A percentile compares a stretch with the other conserved stretches of the same genome.
Conservation (phyloP, 2,329 filamentous ascomycete species). For the Sporothrix sp. region DNA sequence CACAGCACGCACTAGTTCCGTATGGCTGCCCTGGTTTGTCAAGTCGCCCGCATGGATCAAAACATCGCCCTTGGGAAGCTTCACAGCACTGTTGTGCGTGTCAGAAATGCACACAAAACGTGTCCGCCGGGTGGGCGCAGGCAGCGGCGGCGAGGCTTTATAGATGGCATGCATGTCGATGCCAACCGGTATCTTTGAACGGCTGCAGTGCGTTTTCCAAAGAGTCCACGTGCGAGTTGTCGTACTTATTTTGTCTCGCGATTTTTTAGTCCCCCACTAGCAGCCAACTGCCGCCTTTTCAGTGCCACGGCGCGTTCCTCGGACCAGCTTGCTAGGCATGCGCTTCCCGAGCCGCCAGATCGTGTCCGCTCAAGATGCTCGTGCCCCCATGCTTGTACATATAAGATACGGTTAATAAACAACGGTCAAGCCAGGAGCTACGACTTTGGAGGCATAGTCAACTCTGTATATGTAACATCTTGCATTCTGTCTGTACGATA, state of each 20-base stretch:
- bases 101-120: constrained; percentile 69
- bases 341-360: too few species aligned
- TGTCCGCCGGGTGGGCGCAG: constrained; percentile 32
- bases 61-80: constrained; percentile 61
- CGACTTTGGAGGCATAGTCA: too few species aligned
- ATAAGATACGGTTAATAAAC: too few species aligned
- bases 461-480: too few species aligned
- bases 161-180: neutral
- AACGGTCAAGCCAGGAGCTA: too few species aligned
- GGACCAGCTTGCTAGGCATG: too few species aligned
- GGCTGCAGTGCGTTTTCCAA: neutral
- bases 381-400: too few species aligned
- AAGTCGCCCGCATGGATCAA: constrained; percentile 69
- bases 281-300: neutral
- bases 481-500: too few species aligned
- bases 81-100: constrained; percentile 58
- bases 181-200: too few species aligned
- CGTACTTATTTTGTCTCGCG: too few species aligned
- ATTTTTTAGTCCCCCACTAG: neutral
- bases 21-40: constrained; percentile 58
- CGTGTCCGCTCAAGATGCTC: too few species aligned
- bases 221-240: neutral
- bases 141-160: neutral
- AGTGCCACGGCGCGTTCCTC: neutral
- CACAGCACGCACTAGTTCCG: constrained; percentile 35